Evolutionary conservation across 805 yeast species (phyloP), one percentile per base, ranked within the genome.

Genomic region (Pichia phayaonensis): DNA sequence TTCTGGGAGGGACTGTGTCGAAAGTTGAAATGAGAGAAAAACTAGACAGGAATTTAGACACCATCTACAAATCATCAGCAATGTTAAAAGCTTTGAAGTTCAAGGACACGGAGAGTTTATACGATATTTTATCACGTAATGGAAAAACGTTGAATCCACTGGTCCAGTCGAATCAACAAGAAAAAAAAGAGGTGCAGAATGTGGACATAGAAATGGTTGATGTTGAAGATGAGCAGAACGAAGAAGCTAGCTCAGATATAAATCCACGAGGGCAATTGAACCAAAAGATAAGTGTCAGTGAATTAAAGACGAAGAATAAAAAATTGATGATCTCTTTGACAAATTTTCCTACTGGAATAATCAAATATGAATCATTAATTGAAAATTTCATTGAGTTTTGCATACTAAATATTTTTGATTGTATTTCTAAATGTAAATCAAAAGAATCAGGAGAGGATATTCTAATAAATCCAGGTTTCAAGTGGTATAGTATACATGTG

Each of bases 371-470:
- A 4, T 26, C 46, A 15, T 38, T 62, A 36, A 47, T 55, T n/a
- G 69, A 64, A 44, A 46, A 46, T 20, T 40, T 62, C 5, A 21
- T 65, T 39, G 50, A 44, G 8, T 52, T 23, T 42, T 23, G 27
- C 20, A n/a, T 41, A 8, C 26, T 18, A 24, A 15, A 49, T 41
- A 44, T 54, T 4, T 26, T 46, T 16, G 29, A 38, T 6, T 18
- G 13, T 6, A 21, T 46, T 5, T 8, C n/a, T n/a, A 15, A 21
- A n/a, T 41, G 22, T 41, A 41, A 16, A 24, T 24, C 24, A n/a
- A 26, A 8, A n/a, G 31, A 41, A 24, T n/a, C 26, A 24, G 10
- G 8, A 8, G 43, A 41, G n/a, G 16, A 39, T 12, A 20, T 42
- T 23, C 31, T 26, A 2, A 16, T 20, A 15, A 46, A 41, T 21